Conservation (phyloP, 176 grass and related monocot species). For the Guadua angustifolia region DNA sequence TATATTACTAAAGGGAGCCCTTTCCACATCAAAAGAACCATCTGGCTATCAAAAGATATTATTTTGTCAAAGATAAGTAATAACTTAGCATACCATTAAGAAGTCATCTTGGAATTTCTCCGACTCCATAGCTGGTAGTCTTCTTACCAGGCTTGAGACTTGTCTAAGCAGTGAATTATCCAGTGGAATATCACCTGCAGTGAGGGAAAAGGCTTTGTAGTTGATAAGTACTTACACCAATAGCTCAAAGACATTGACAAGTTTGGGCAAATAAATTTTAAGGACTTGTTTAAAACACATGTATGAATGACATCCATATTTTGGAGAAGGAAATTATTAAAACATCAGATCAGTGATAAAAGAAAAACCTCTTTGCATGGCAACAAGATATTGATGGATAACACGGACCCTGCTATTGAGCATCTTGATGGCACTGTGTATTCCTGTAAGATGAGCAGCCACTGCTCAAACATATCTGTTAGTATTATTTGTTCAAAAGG, state of each 20-base stretch:
- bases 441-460: constrained; percentile 99
- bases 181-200: constrained; percentile 72
- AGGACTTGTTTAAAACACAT: constrained; percentile 27
- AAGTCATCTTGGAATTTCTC: constrained; percentile 99
- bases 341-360: constrained; percentile 21
- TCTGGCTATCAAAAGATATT: not conserved
- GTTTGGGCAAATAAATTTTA: not conserved
- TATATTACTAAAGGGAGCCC: not conserved
- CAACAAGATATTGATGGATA: constrained; percentile 90
- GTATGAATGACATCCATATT: constrained; percentile 5
- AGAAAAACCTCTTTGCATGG: constrained; percentile 87
- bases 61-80: not conserved
- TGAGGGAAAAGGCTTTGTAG: not conserved
- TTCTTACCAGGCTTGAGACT: constrained; percentile 95
- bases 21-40: not conserved
- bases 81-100: constrained; percentile 67
- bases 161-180: constrained; percentile 96
- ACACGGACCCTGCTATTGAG: constrained; percentile 91
- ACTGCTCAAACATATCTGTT: constrained; percentile 65
- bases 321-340: not conserved
- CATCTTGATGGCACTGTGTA: constrained; percentile 99
- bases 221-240: not conserved
- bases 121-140: constrained; percentile 88
- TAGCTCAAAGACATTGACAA: not conserved
- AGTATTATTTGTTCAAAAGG: constrained; percentile 35